A percentile compares a stretch with the other conserved stretches of the same genome.
These are phyloP conservation scores for Monilinia vaccinii-corymbosi DNA, from an alignment of 2,329 filamentous ascomycete species.

Conservation along the genomic window DNA sequence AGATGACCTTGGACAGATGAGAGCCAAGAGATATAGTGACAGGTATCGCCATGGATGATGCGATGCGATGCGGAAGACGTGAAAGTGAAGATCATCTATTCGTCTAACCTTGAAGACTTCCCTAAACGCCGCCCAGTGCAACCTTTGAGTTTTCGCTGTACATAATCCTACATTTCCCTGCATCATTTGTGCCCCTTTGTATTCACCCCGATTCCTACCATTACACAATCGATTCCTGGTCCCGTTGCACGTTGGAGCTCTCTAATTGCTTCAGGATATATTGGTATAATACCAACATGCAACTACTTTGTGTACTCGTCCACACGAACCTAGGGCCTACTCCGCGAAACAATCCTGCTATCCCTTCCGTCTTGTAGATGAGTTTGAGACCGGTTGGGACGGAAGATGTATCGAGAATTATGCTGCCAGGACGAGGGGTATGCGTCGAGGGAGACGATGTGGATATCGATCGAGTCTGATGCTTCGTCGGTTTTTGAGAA, in stretches of 20 bases:
- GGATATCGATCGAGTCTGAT: conserved; percentile 67
- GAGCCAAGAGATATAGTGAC: too few relatives aligned
- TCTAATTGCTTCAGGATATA: conserved; percentile 73
- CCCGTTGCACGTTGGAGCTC: conserved; percentile 25
- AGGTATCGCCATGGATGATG: too few relatives aligned
- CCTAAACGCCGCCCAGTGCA: conserved; percentile 6
- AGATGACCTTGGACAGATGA: too few relatives aligned
- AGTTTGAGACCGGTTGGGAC: conserved; percentile 74
- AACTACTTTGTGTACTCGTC: conserved; percentile 95
- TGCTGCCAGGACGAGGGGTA: conserved; percentile 66
- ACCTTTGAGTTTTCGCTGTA: conserved; percentile 3
- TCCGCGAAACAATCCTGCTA: conserved; percentile 87
- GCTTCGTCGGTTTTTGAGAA: conserved; percentile 16
- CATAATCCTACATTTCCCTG: conserved; percentile 10
- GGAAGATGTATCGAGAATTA: conserved; percentile 79
- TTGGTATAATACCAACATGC: conserved; percentile 95
- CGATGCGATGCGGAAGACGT: too few relatives aligned
- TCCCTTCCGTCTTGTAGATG: conserved; percentile 83
- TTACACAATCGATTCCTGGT: conserved; percentile 22
- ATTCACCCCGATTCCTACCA: neutral
- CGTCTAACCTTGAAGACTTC: conserved; percentile 6
- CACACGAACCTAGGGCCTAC: conserved; percentile 89
- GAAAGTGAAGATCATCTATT: conserved; percentile 13
- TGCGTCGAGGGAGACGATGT: conserved; percentile 84
- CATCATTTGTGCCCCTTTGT: neutral